These are phyloP conservation scores for Torrubiellomyces zombiae DNA, from an alignment of 2,329 filamentous ascomycete genomes.

Conservation along the genomic window DNA sequence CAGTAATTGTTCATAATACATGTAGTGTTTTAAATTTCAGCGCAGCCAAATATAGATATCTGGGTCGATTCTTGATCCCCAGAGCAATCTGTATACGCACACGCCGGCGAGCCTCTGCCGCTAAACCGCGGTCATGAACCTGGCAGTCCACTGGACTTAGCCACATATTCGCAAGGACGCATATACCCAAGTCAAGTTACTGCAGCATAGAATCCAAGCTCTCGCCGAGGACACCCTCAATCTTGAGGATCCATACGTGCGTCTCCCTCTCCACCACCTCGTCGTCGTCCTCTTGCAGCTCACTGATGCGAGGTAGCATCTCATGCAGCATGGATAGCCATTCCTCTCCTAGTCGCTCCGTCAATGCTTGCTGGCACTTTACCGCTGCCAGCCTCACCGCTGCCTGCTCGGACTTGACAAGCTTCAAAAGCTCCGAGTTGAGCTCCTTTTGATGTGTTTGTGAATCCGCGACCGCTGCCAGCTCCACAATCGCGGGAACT, in stretches of 20 bases:
- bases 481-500: constrained; percentile 60
- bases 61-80: too few relatives aligned
- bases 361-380: constrained; percentile 64
- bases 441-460: constrained; percentile 83
- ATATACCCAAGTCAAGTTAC: constrained; percentile 35
- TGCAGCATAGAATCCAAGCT: constrained; percentile 84
- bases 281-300: constrained; percentile 91
- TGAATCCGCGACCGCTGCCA: constrained; percentile 67
- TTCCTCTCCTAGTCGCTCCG: constrained; percentile 71
- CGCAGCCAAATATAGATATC: too few relatives aligned
- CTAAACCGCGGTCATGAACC: too few relatives aligned
- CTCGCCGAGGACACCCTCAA: constrained; percentile 81
- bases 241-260: constrained; percentile 74
- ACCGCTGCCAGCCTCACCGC: constrained; percentile 67
- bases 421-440: constrained; percentile 61
- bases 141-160: too few relatives aligned
- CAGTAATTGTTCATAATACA: too few relatives aligned
- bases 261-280: constrained; percentile 84
- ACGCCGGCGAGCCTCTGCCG: too few relatives aligned
- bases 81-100: too few relatives aligned
- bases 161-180: too few relatives aligned
- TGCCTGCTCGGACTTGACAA: constrained; percentile 56
- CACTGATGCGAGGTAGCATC: constrained; percentile 92
- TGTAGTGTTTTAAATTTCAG: too few relatives aligned
- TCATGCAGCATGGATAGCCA: constrained; percentile 85